Evolutionary conservation across 768 basidiomycete species (phyloP).

Genomic region (Amanita thiersii): DNA sequence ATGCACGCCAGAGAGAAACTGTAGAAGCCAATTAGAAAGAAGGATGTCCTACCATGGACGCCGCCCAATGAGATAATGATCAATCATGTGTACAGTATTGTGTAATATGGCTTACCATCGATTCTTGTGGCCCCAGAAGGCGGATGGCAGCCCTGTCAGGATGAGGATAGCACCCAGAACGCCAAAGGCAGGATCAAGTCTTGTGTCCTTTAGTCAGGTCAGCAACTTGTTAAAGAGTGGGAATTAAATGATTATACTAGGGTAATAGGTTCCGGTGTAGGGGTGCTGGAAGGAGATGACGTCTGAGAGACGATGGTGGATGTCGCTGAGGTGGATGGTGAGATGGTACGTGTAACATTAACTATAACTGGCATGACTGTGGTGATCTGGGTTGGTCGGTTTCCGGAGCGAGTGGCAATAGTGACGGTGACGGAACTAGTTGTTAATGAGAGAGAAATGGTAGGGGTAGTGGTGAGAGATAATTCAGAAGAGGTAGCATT

Average conservation of each 20-base stretch:
- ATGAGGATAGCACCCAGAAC: constrained; percentile 86
- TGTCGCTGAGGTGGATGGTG: constrained; percentile 34
- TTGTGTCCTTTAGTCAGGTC: constrained; percentile 45
- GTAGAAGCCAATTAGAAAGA: constrained; percentile 92
- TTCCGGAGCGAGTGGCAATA: constrained; percentile 40
- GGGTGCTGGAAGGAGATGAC: constrained; percentile 32
- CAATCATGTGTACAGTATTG: constrained; percentile 12
- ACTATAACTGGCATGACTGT: constrained; percentile 51
- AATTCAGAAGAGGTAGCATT: constrained; percentile 11
- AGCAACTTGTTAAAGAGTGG: constrained; percentile 11
- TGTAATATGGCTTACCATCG: constrained; percentile 55
- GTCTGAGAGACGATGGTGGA: constrained; percentile 27
- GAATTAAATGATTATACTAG: constrained; percentile 22
- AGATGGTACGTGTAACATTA: constrained; percentile 53
- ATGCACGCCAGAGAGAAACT: constrained; percentile 78
- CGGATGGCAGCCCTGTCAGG: constrained; percentile 81
- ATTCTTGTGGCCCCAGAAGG: constrained; percentile 93
- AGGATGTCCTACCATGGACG: constrained; percentile 61
- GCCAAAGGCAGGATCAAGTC: constrained; percentile 81
- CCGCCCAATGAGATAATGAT: constrained; percentile 8
- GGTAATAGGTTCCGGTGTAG: constrained; percentile 33
- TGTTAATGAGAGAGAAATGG: constrained; percentile 46
- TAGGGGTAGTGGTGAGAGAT: constrained; percentile 22
- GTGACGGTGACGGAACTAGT: constrained; percentile 38
- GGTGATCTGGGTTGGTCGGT: constrained; percentile 38